Evolutionary conservation across 2,329 filamentous ascomycete genomes (phyloP), one percentile per base, ranked within the genome.

Genomic region (Fusarium sp.): DNA sequence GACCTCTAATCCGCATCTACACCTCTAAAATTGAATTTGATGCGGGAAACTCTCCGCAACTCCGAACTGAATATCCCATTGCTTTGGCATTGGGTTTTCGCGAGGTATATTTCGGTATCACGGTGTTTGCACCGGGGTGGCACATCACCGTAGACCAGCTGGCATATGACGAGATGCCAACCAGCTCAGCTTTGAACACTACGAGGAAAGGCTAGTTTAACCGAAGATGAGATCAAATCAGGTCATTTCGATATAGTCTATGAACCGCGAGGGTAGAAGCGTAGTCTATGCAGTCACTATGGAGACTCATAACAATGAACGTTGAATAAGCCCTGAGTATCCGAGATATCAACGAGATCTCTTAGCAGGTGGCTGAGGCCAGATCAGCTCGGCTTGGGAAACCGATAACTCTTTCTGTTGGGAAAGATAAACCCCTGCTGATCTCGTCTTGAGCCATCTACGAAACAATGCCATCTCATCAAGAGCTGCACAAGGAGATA

Each of bases 21-120:
- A 52, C 34, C 51, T 44, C 52, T 28, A 44, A 69, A 25, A 39
- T 41, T 62, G 55, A 42, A 52, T 21, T 28, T 14, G 39, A 19
- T 42, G 39, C 53, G 62, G 66, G 45, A 48, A 62, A 51, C 46
- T 62, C 56, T 69, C 66, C 66, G 66, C 51, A 69, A 62, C 34
- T 16, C 66, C 66, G 66, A 63, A 44, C 30, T 34, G 16, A 23
- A 23, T 58, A 13, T 31, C 16, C 50, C 26, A 23, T 28, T 54
- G 30, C 43, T 23, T 31, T 28, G 18, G 31, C 19, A 46, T 53
- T 41, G 12, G 16, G n/a, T 28, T 45, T 39, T 64, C n/a, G 31
- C 26, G 14, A 39, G 43, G 42, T 21, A 41, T 52, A 39, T 55
- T 23, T 62, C 62, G 66, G 66, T 45, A 52, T 70, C 52, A 37